phyloP scores from a whole-genome alignment of 78 protist genomes.

The Capsaspora owczarzaki region DNA sequence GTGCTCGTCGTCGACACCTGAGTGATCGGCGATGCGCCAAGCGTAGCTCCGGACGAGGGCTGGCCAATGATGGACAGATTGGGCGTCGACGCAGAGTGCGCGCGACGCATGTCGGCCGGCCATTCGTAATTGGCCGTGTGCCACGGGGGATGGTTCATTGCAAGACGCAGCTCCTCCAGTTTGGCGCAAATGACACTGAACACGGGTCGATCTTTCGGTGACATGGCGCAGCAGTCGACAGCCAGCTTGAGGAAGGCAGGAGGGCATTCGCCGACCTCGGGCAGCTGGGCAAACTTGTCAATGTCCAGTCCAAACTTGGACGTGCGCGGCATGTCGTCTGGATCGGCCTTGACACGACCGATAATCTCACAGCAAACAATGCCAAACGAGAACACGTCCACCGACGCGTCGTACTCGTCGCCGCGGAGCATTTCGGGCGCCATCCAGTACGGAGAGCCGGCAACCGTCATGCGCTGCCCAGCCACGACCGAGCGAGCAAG shows the following conservation, averaged over 20 bases:
- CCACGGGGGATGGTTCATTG: too few relatives aligned
- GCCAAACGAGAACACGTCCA: conserved; percentile 19
- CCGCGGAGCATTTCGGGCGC: conserved; percentile 21
- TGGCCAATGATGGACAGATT: too few relatives aligned
- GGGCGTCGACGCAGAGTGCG: too few relatives aligned
- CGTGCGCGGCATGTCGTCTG: conserved; percentile 18
- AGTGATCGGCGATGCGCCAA: too few relatives aligned
- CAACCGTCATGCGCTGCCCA: conserved; percentile 5
- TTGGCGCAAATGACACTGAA: background rate
- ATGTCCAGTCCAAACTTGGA: background rate
- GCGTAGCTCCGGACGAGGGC: too few relatives aligned
- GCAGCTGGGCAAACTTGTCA: background rate
- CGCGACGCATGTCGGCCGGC: too few relatives aligned
- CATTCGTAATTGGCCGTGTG: too few relatives aligned
- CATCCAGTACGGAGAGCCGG: conserved; percentile 18
- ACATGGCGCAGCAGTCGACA: conserved; percentile 2
- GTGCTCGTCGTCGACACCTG: too few relatives aligned
- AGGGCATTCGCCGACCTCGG: background rate
- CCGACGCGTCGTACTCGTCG: background rate
- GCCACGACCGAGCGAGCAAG: conserved; percentile 8
- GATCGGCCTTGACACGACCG: background rate
- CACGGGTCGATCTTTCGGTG: background rate
- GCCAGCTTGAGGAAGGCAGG: background rate
- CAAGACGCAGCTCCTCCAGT: background rate
- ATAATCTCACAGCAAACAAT: conserved; percentile 22